These are phyloP conservation scores for Annulohypoxylon moriforme DNA, from an alignment of 495 filamentous ascomycete species.

Conservation along the genomic window DNA sequence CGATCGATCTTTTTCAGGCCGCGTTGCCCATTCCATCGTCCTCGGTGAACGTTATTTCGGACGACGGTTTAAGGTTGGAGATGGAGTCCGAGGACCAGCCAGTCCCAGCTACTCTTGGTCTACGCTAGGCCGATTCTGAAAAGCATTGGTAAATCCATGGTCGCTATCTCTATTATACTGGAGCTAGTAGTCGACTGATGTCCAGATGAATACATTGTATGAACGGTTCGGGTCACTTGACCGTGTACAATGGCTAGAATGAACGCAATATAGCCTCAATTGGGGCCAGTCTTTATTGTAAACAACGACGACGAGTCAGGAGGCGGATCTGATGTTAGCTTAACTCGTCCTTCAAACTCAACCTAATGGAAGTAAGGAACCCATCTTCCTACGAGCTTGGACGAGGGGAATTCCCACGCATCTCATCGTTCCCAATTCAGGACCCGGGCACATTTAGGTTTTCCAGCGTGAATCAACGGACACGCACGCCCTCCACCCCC, in stretches of 20 bases:
- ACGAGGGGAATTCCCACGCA: slow-evolving; percentile 12
- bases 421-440: neutral
- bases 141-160: neutral
- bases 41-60: slow-evolving; percentile 13
- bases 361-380: neutral
- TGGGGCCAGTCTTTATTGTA: neutral
- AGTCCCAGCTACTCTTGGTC: neutral
- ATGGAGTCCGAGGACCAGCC: neutral
- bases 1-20: slow-evolving; percentile 5
- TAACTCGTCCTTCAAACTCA: neutral
- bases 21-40: neutral
- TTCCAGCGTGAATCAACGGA: neutral
- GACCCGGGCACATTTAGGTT: slow-evolving; percentile 21
- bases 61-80: slow-evolving; percentile 12
- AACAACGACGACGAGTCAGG: neutral
- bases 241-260: neutral
- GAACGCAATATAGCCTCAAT: neutral
- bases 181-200: neutral
- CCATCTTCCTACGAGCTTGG: neutral
- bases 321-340: neutral
- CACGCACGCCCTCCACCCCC: neutral
- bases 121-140: neutral
- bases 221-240: neutral
- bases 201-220: neutral
- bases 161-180: neutral